phyloP scores from a whole-genome alignment of 352 stramenopile species.

The Globisporangium ultimum region DNA sequence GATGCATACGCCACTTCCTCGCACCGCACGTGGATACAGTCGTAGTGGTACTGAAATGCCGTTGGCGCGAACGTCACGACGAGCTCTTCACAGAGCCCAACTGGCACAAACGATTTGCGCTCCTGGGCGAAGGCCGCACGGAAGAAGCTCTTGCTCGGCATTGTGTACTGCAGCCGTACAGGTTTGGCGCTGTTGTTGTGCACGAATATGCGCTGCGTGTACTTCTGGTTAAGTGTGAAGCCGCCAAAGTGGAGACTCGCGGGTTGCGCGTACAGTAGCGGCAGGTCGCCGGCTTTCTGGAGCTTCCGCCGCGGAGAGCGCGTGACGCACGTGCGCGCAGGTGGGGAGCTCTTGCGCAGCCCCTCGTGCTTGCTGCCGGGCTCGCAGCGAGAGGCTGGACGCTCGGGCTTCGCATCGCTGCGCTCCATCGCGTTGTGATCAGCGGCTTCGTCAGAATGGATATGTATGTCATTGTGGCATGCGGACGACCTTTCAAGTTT shows the following conservation, averaged over 20 bases:
- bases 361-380: slow-evolving; percentile 10
- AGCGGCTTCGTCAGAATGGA: no score
- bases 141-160: slow-evolving; percentile 49
- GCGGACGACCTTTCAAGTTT: slow-evolving; percentile 13
- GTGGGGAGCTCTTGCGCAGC: slow-evolving; percentile 12
- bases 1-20: slow-evolving; percentile 70
- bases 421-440: slow-evolving; percentile 4
- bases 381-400: slow-evolving; percentile 4
- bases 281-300: slow-evolving; percentile 19
- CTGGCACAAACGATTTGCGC: slow-evolving; percentile 62
- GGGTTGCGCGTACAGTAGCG: slow-evolving; percentile 48
- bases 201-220: slow-evolving; percentile 66
- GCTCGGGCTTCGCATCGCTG: slow-evolving; percentile 6
- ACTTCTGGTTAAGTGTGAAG: slow-evolving; percentile 58
- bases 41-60: slow-evolving; percentile 89
- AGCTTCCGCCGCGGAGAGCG: slow-evolving; percentile 20
- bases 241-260: slow-evolving; percentile 87
- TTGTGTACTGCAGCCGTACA: slow-evolving; percentile 66
- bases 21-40: slow-evolving; percentile 76
- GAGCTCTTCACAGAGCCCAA: slow-evolving; percentile 77
- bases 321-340: slow-evolving; percentile 11
- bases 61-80: slow-evolving; percentile 62
- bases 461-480: neutral
- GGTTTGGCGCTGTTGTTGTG: slow-evolving; percentile 77
- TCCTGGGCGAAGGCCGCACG: slow-evolving; percentile 42